Evolutionary conservation across 2,329 filamentous ascomycete species (phyloP), one percentile per base, ranked within the genome.

Genomic region (Emericellopsis atlantica): DNA sequence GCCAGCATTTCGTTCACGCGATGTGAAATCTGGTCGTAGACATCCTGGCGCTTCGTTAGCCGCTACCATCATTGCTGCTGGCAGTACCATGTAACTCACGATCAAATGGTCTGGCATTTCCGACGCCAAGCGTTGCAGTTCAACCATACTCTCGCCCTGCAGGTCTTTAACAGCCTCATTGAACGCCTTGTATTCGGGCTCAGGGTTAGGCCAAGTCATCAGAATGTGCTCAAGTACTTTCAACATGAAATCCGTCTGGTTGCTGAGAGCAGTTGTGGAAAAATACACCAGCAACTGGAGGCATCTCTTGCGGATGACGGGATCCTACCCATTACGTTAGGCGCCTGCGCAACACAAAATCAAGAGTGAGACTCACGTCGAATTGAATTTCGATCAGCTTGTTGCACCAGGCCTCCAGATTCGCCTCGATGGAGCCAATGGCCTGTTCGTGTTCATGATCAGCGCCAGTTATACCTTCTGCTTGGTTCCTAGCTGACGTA

Each of bases 41-140:
- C 89, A 32, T 79, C 78, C 78, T 81, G 37, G 6, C 6, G 4
- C 36, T 7, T 14, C 8, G 33, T 37, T n/a, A 32, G 16, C 14
- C 6, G 12, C 11, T n/a, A 32, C 9, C 8, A 21, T 14, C 11
- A 21, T 12, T 14, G 22, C 9, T 21, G 34, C 9, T 21, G 34
- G 11, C 3, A 21, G 31, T n/a, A 14, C 38, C 35, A 37, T 21
- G 10, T 37, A 12, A 44, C 70, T 62, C 63, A 83, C 75, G 51
- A 92, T 71, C 46, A 98, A 79, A 54, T 94, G 83, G 56, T 96
- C 85, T 0, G 92, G 83, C 72, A 95, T 95, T 51, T 88, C 86
- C 46, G 85, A 79, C 6, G 90, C 90, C 33, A 98, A 69, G 43
- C 89, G 77, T 52, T 95, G 88, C 44, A 96, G 70, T 58, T 98